Base-by-base conservation (phyloP, 352 stramenopile genomes). In the Phytophthora agathidicida region DNA sequence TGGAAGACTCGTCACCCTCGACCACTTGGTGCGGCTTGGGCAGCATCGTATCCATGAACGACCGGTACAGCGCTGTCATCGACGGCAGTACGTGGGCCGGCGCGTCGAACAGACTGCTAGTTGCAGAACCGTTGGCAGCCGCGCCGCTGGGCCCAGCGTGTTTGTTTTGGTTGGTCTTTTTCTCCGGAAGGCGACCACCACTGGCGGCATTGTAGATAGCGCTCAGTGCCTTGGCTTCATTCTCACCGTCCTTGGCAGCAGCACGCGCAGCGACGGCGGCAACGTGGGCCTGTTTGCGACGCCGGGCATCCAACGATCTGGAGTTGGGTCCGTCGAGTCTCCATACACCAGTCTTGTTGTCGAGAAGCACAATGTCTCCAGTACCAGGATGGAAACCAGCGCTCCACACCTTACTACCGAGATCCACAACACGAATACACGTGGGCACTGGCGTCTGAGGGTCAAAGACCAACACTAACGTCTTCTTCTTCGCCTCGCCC, bases 1-100 rank as follows among this genome's bases (percentile, higher is more conserved):
- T 62, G 9, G 33, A 36, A 19, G 61, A 27, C 45, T 73, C 49
- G 17, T 73, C 49, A 11, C 39, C 39, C 4, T 67, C 26, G 1
- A 35, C 44, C 17, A 38, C 48, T 22, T 71, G 63, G 31, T 80
- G 71, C 3, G 82, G 65, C 55, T 93, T 93, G 6, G 77, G 68
- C 42, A 96, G 69, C 79, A 96, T 92, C 60, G 83, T 88, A 58
- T 96, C 86, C 84, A 96, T 91, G 55, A 93, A 96, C 36, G 82
- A 89, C 3, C 81, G 68, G 66, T 94, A 96, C 31, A 96, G 63
- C 24, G 81, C 75, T 35, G 83, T 88, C 75, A 95, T 91, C 11
- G 84, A 90, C 38, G 86, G 86, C 50, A 95, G 53, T 33, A 94
- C 86, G 65, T 96, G 86, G 11, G 79, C 80, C 8, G 86, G 84